Evolutionary conservation across 306 rosid species (phyloP).

Genomic region (Dalbergia cochinchinensis): DNA sequence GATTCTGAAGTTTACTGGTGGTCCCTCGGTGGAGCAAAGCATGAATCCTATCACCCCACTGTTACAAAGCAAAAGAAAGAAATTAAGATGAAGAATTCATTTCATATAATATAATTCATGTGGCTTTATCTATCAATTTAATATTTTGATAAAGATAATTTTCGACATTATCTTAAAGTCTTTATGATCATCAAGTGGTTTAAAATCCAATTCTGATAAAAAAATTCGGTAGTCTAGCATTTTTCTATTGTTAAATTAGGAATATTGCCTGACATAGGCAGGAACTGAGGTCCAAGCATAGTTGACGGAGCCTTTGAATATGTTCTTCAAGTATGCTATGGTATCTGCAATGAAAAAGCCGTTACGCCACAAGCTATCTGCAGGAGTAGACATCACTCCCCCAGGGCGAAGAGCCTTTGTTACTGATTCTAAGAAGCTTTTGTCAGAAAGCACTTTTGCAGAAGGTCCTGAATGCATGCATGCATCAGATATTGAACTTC

Average conservation of each 20-base stretch:
- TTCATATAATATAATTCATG: too few species aligned
- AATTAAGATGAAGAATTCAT: background rate
- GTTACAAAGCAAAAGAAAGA: constrained; percentile 9
- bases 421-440: constrained; percentile 38
- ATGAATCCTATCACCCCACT: constrained; percentile 49
- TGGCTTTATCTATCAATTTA: too few species aligned
- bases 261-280: constrained; percentile 41
- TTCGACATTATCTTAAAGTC: too few species aligned
- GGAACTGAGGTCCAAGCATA: constrained; percentile 53
- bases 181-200: too few species aligned
- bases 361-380: constrained; percentile 46
- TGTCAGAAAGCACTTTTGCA: constrained; percentile 32
- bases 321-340: constrained; percentile 45
- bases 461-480: constrained; percentile 39
- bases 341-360: constrained; percentile 48
- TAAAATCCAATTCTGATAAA: background rate
- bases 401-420: constrained; percentile 48
- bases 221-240: background rate
- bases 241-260: background rate
- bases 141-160: too few species aligned
- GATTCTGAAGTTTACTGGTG: constrained; percentile 45
- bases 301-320: constrained; percentile 48
- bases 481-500: background rate
- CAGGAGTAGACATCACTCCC: constrained; percentile 50
- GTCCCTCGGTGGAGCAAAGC: constrained; percentile 52